These are phyloP conservation scores for Fraxinus excelsior DNA, from an alignment of 257 asterid species.

Conservation along the genomic window DNA sequence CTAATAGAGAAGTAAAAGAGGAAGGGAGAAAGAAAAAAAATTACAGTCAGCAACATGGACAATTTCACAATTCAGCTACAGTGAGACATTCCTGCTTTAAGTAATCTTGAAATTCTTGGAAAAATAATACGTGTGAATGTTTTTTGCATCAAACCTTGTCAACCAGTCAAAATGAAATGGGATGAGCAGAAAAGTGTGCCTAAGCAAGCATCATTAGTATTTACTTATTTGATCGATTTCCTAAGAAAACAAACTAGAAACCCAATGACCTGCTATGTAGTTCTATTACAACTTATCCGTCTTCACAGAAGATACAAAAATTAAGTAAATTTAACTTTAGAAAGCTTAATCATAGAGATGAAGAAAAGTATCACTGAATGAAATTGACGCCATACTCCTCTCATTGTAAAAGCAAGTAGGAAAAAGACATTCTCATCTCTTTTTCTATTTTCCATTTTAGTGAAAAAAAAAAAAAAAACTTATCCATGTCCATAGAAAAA, in stretches of 20 bases:
- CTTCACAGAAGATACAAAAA: background rate
- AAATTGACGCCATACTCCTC: background rate
- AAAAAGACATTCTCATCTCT: background rate
- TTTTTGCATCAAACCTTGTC: background rate
- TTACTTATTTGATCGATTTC: background rate
- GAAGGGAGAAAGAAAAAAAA: background rate
- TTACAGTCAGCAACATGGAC: background rate
- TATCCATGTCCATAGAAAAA: background rate
- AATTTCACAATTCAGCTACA: background rate
- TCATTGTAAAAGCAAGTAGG: constrained; percentile 4
- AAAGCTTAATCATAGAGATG: background rate
- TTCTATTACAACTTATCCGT: background rate
- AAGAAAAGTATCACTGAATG: constrained; percentile 5
- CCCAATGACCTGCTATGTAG: too few species aligned
- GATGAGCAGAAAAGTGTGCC: background rate
- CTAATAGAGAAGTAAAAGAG: background rate
- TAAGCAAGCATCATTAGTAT: background rate
- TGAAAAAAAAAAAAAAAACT: background rate
- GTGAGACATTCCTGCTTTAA: background rate
- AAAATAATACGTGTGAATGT: background rate
- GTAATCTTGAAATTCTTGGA: background rate
- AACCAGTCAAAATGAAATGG: background rate
- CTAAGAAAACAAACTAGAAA: too few species aligned
- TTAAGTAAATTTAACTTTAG: background rate
- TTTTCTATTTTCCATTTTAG: background rate